Conservation (phyloP, 192 early-diverging fungal species). For the Chytriomyces confervae region DNA sequence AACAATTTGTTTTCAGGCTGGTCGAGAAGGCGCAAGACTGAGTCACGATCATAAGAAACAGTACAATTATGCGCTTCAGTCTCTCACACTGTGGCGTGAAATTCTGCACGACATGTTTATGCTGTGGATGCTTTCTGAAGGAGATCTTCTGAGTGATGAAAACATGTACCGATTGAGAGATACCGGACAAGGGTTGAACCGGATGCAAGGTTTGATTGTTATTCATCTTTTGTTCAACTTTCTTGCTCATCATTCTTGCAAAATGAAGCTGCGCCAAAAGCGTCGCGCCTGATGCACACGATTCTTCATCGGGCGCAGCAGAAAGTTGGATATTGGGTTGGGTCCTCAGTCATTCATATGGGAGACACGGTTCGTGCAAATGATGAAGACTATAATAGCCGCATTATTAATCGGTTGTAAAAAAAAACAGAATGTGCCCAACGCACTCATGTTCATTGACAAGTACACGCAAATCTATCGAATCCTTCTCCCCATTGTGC, state of each 20-base stretch:
- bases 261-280: constrained; percentile 69
- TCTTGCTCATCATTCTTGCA: constrained; percentile 5
- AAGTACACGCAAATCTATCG: constrained; percentile 97
- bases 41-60: constrained; percentile 93
- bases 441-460: constrained; percentile 94
- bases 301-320: constrained; percentile 87
- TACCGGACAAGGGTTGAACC: constrained; percentile 96
- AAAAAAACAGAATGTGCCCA: constrained; percentile 82
- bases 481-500: constrained; percentile 88
- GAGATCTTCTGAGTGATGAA: constrained; percentile 75
- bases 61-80: constrained; percentile 92
- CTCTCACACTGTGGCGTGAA: constrained; percentile 93
- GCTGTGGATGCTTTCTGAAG: constrained; percentile 90
- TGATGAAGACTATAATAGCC: not conserved
- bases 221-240: not conserved
- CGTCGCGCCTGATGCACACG: constrained; percentile 84
- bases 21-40: constrained; percentile 83
- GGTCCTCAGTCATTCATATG: constrained; percentile 93
- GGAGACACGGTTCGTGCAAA: constrained; percentile 74
- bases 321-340: constrained; percentile 88
- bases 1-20: constrained; percentile 50
- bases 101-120: constrained; percentile 84
- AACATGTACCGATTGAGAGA: constrained; percentile 90
- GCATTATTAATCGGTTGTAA: not conserved
- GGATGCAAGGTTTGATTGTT: constrained; percentile 71